These are phyloP conservation scores for Chrysoporthe cubensis DNA, from an alignment of 2,329 filamentous ascomycete genomes.

Conservation along the genomic window DNA sequence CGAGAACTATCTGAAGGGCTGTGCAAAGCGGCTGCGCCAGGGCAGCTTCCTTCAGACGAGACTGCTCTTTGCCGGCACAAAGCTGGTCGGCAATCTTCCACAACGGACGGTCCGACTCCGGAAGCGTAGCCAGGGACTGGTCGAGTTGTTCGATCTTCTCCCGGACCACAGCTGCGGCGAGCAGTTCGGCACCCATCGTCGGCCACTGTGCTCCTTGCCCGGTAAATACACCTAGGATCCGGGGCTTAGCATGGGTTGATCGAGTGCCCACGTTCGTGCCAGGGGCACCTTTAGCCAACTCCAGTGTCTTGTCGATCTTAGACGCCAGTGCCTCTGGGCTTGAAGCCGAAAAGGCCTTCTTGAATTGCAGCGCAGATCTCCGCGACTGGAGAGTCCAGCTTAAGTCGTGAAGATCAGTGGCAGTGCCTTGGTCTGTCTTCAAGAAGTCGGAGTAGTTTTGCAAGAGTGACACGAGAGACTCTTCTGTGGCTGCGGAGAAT, in stretches of 20 bases:
- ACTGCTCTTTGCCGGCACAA: constrained; percentile 26
- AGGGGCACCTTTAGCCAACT: constrained; percentile 10
- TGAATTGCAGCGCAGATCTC: constrained; percentile 19
- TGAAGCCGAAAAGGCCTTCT: constrained; percentile 17
- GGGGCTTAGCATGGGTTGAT: constrained; percentile 24
- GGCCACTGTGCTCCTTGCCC: constrained; percentile 43
- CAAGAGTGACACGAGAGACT: constrained; percentile 10
- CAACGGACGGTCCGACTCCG: constrained; percentile 28
- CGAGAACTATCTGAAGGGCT: constrained; percentile 47
- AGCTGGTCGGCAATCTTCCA: constrained; percentile 35
- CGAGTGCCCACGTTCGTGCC: background rate
- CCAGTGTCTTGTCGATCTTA: constrained; percentile 31
- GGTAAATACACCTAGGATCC: constrained; percentile 40
- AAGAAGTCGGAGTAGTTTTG: background rate
- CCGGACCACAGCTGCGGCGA: constrained; percentile 31
- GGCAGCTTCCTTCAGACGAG: constrained; percentile 34
- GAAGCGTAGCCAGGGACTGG: constrained; percentile 22
- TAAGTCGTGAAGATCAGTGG: background rate
- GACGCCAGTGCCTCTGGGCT: constrained; percentile 33
- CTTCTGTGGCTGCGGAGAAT: constrained; percentile 36
- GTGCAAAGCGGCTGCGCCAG: constrained; percentile 43
- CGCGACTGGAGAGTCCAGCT: constrained; percentile 2
- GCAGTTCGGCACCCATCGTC: constrained; percentile 39
- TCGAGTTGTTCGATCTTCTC: constrained; percentile 30
- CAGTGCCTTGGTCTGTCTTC: background rate